Evolutionary conservation across 148 eudicot genomes (phyloP).

Genomic region (Camellia lanceoleosa): DNA sequence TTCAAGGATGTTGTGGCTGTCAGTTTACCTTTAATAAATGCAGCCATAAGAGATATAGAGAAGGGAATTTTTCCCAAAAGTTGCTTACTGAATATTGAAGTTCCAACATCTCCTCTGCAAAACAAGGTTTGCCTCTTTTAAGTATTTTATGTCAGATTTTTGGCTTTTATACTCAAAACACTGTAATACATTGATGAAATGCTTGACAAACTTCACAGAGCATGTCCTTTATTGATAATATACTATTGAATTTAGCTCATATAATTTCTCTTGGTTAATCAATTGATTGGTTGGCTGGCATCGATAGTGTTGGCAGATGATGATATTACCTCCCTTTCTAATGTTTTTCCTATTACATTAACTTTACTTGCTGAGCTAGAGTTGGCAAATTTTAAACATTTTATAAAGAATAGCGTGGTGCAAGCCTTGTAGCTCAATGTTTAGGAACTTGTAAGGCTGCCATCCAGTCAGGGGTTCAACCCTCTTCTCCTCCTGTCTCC

Average conservation of each 20-base stretch:
- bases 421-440: no score
- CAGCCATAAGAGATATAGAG: constrained; percentile 70
- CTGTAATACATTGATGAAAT: background rate
- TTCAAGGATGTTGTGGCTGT: constrained; percentile 80
- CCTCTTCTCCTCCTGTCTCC: no score
- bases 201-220: background rate
- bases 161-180: background rate
- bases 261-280: no score
- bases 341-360: background rate
- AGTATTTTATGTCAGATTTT: background rate
- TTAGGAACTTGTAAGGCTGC: no score
- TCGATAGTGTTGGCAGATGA: background rate
- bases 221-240: no score
- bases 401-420: no score
- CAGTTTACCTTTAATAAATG: constrained; percentile 65
- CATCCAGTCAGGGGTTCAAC: no score
- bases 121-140: constrained; percentile 61
- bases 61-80: constrained; percentile 65
- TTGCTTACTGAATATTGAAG: constrained; percentile 60
- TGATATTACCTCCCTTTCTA: no score
- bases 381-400: background rate
- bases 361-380: background rate
- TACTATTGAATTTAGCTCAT: no score
- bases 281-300: background rate
- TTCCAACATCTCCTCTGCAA: constrained; percentile 73